Evolutionary conservation across 2,329 filamentous ascomycete species (phyloP), one percentile per base, ranked within the genome.

Genomic region (Purpureocillium lavendulum): DNA sequence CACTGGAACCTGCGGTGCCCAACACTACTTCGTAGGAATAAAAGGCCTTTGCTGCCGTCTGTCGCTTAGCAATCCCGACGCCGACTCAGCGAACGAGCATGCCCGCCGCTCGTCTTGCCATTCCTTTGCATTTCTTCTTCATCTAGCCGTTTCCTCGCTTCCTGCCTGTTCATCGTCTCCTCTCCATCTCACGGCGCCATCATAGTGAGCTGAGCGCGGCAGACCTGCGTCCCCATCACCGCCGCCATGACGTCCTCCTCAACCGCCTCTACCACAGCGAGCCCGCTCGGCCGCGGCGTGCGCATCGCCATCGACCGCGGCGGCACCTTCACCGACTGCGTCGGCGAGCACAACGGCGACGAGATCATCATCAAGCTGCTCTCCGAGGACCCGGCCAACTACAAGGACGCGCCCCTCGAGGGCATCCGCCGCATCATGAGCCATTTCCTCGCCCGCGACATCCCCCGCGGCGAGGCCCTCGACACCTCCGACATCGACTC

Each of bases 321-420:
- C 35, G 59, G 59, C 32, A 84, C 81, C 28, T 85, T 85, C 56
- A 84, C 80, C 28, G 82, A 86, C 15, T 78, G 79, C 43, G 83
- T 82, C 46, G 74, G 78, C 5, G 76, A 80, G 37, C 76, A 70
- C 7, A 79, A 78, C 30, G 73, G 70, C 55, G 76, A 83, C 54
- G 80, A 84, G 51, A 69, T 84, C 33, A 62, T 86, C 42, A 80
- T 86, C 57, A 86, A 86, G 60, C 69, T 85, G 1, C 70, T 86
- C 12, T 86, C 82, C 1, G 80, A 82, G 42, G 81, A 85, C 49
- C 83, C 83, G 0, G 65, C 69, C 16, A 84, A 87, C 57, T 87
- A 87, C 58, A 65, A 76, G 32, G 83, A 87, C 60, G 83, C 83
- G 0, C 83, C 83, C 0, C 69, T 84, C 24, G 83, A 87, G 64